Base-by-base conservation (phyloP, 371 early-diverging fungal species). In the Mortierella sp. region DNA sequence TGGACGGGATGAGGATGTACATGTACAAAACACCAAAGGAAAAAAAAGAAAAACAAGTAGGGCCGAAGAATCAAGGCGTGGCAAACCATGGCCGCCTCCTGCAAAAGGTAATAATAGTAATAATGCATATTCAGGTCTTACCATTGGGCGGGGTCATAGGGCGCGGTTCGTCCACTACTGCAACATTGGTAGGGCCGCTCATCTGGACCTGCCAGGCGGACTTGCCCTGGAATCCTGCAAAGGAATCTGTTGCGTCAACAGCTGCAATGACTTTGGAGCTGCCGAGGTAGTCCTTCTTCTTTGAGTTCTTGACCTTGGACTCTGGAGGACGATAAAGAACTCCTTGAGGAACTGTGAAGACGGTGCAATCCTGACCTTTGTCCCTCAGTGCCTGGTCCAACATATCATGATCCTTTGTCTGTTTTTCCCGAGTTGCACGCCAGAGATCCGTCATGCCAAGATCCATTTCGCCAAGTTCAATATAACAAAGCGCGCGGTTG, bases 401-500 rank as follows among this genome's bases (percentile, higher is more conserved):
- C 37, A 89, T 83, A 60, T 86, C 87, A 64, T 94, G 94, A 31
- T 89, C 90, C 64, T 88, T 88, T 59, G 89, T 88, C 72, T 86
- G 86, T 64, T 83, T 87, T 30, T 84, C 85, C 60, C 87, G 84
- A 46, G 83, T 80, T 14, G 97, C 97, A 14, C 90, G 84, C 60
- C 87, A 84, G 27, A 96, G 80, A 78, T 96, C 95, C 0, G 86
- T 83, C 59, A 89, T 79, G 17, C 91, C 96, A 12, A 87, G 84
- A 41, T 89, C 84, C 50, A 89, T 87, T 58, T 94, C 85, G 15
- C 90, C 91, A 30, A 95, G 67, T 31, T 93, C 90, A 7, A 94
- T 83, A 58, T 90, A 88, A 71, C 94, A 93, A 17, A 97, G 86
- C 0, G 92, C 97, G 24, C 95, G 89, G 72, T 98, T 97, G 82